Percentiles rank a stretch among this genome's conserved stretches.
phyloP scores from a whole-genome alignment of 1,284 basidiomycete genomes.

The Bondarzewia mesenterica region DNA sequence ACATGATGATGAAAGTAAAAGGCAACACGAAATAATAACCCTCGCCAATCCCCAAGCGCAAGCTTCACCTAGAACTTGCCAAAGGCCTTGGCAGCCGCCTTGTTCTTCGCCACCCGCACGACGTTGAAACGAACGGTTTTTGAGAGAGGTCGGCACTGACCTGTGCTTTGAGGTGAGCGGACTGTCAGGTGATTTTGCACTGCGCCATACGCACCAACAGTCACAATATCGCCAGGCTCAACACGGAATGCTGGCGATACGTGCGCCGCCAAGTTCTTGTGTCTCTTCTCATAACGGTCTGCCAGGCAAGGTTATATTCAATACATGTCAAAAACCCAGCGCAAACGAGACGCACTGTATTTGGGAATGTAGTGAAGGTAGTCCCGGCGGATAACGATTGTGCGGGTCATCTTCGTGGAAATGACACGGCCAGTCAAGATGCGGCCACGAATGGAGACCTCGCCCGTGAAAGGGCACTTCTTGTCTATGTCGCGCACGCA shows the following conservation, averaged over 20 bases:
- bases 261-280: constrained; percentile 98
- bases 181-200: constrained; percentile 7
- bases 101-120: constrained; percentile 85
- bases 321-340: constrained; percentile 1
- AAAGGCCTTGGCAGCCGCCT: constrained; percentile 84
- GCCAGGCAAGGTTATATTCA: constrained; percentile 10
- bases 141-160: constrained; percentile 97
- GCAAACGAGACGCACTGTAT: constrained; percentile 67
- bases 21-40: constrained; percentile 23
- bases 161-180: constrained; percentile 26
- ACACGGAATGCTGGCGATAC: constrained; percentile 98
- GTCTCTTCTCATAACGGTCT: constrained; percentile 95
- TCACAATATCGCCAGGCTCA: constrained; percentile 87
- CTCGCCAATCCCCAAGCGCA: constrained; percentile 16
- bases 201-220: constrained; percentile 68
- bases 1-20: constrained; percentile 17
- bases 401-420: constrained; percentile 99
- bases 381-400: constrained; percentile 96
- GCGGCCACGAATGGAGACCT: constrained; percentile 97
- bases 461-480: constrained; percentile 98
- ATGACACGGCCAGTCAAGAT: constrained; percentile 97
- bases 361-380: constrained; percentile 99
- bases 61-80: constrained; percentile 79
- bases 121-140: constrained; percentile 99
- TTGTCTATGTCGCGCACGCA: constrained; percentile 62